Percentiles rank a stretch among this genome's conserved stretches.
Conservation (phyloP, 2,329 filamentous ascomycete species). For the Tolypocladium ophioglossoides region DNA sequence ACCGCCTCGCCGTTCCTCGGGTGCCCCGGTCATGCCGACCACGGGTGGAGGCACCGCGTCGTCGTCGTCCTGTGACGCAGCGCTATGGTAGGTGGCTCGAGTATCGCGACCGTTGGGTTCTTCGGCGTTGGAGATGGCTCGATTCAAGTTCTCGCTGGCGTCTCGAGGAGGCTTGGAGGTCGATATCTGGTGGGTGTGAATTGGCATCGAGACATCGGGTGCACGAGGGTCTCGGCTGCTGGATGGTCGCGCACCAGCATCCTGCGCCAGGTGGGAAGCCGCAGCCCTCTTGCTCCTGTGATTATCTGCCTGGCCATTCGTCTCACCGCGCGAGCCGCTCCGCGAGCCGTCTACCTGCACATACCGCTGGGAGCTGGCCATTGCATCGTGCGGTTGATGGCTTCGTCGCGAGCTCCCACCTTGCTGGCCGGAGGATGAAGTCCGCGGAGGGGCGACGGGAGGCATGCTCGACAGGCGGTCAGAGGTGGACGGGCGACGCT, state of each 20-base stretch:
- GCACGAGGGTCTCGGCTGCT: constrained; percentile 29
- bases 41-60: constrained; percentile 34
- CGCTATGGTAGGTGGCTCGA: constrained; percentile 10
- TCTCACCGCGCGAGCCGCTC: constrained; percentile 21
- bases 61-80: constrained; percentile 21
- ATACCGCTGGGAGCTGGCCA: constrained; percentile 31
- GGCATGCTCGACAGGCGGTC: constrained; percentile 51
- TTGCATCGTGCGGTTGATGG: constrained; percentile 33
- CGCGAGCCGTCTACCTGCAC: constrained; percentile 25
- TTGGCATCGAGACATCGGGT: constrained; percentile 29
- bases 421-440: constrained; percentile 63
- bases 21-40: constrained; percentile 29
- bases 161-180: constrained; percentile 56
- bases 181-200: constrained; percentile 30
- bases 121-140: constrained; percentile 43
- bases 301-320: constrained; percentile 15
- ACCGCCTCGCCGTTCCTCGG: constrained; percentile 36
- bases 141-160: constrained; percentile 68
- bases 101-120: constrained; percentile 17
- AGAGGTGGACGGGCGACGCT: constrained; percentile 32
- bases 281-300: constrained; percentile 19
- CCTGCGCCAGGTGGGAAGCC: constrained; percentile 17
- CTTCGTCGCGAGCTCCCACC: constrained; percentile 32
- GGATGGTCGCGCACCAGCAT: constrained; percentile 27
- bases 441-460: constrained; percentile 68